phyloP scores from a whole-genome alignment of 192 early-diverging fungal species.

The Helicostylum pulchrum region DNA sequence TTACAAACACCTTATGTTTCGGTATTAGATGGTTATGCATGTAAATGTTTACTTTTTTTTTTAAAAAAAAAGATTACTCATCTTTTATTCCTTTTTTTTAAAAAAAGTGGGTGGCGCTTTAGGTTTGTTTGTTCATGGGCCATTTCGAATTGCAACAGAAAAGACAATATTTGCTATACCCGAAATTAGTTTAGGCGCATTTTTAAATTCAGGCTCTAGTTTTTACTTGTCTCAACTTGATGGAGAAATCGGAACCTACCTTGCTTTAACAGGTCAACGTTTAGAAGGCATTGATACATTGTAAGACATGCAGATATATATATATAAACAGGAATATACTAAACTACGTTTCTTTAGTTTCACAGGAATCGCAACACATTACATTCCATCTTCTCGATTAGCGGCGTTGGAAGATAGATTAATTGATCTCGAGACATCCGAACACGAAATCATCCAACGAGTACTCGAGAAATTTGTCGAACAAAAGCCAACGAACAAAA shows the following conservation, averaged over 20 bases:
- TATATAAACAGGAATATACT: background rate
- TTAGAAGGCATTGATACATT: slow-evolving; percentile 84
- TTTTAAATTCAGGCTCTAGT: slow-evolving; percentile 91
- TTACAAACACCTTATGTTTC: slow-evolving; percentile 84
- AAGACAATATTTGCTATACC: slow-evolving; percentile 92
- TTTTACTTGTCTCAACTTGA: slow-evolving; percentile 96
- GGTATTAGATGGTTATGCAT: slow-evolving; percentile 80
- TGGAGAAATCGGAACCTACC: slow-evolving; percentile 86
- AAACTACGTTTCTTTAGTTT: slow-evolving; percentile 38
- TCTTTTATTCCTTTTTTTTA: background rate
- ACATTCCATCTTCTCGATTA: slow-evolving; percentile 82
- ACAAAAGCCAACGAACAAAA: slow-evolving; percentile 39
- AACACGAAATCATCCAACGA: slow-evolving; percentile 81
- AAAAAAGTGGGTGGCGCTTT: slow-evolving; percentile 90
- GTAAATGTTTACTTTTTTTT: slow-evolving; percentile 31
- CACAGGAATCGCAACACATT: slow-evolving; percentile 95
- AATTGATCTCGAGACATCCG: slow-evolving; percentile 75
- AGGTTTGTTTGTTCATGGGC: slow-evolving; percentile 89
- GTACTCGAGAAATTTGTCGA: slow-evolving; percentile 90
- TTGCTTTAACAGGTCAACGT: slow-evolving; percentile 81
- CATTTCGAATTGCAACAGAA: slow-evolving; percentile 95
- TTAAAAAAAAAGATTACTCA: background rate
- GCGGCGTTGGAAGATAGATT: slow-evolving; percentile 76
- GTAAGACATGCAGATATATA: slow-evolving; percentile 44
- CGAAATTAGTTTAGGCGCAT: slow-evolving; percentile 89